Evolutionary conservation across 2,329 filamentous ascomycete species (phyloP), one percentile per base, ranked within the genome.

Genomic region (Aspergillus aculeatus): DNA sequence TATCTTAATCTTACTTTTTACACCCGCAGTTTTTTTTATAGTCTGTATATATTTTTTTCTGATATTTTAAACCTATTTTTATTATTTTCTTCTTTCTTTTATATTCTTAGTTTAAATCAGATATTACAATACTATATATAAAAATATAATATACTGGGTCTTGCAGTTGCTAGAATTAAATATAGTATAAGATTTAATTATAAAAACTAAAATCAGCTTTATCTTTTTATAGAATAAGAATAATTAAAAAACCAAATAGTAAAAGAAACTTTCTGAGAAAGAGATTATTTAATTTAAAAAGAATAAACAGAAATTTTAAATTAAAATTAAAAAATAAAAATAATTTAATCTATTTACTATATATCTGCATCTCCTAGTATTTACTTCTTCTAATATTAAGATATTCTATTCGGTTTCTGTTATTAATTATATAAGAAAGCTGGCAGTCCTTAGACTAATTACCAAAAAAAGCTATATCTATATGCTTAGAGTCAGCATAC

Each of bases 111-210:
- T 54, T 57, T 49, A 62, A 54, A 77, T 88, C 54, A 78, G 73
- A 62, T 82, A 80, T 64, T 78, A 77, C 48, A 84, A 88, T 65
- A 80, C 84, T 58, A 85, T 87, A 44, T 85, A 85, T 66, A 56
- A 69, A 5, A 82, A 87, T 56, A 66, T 87, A 56, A 86, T 87
- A 77, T 79, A 81, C 59, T 88, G 84, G 77, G 76, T 88, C 2
- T 82, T 83, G 31, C 31, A 32, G 31, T 32, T 0, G 69, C 77
- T 47, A 82, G 86, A 66, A 80, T 81, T 9, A 75, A 72, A 24
- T 80, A 84, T 59, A 77, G 76, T 35, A 79, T 78, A 50, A 83
- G 82, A 44, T 78, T 82, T 12, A 78, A 78, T 80, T 62, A 84
- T 83, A 9, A 82, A 86, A 68, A 86, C 84, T 12, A 51, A 50